Evolutionary conservation across 768 basidiomycete species (phyloP).

Genomic region (Trametes cingulata): DNA sequence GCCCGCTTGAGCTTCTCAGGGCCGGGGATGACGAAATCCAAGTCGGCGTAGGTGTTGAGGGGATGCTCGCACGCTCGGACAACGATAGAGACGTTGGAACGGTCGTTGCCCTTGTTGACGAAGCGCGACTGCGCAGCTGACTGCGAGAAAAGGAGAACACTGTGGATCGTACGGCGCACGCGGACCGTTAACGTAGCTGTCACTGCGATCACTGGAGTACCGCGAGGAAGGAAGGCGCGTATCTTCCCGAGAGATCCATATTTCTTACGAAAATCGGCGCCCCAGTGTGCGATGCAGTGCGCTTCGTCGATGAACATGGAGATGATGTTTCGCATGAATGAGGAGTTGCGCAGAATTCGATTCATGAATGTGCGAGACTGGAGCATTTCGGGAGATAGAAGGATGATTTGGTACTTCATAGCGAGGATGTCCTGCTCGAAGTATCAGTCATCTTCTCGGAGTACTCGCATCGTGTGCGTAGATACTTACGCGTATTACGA

Average conservation of each 20-base stretch:
- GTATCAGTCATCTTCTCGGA: no score
- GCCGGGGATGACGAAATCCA: constrained; percentile 30
- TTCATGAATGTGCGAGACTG: constrained; percentile 29
- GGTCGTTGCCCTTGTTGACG: constrained; percentile 27
- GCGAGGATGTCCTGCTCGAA: constrained; percentile 17
- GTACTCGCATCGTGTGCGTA: neutral
- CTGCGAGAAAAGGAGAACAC: constrained; percentile 20
- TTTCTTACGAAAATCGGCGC: constrained; percentile 31
- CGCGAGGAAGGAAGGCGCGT: constrained; percentile 27
- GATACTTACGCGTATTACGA: constrained; percentile 30
- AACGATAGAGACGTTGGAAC: constrained; percentile 30
- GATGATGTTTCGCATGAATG: constrained; percentile 23
- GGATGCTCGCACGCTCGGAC: constrained; percentile 28
- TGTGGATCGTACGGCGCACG: constrained; percentile 20
- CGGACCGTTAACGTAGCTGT: constrained; percentile 25
- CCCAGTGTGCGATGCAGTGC: constrained; percentile 36
- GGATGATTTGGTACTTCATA: constrained; percentile 28
- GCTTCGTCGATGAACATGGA: constrained; percentile 34
- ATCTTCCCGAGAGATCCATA: constrained; percentile 27
- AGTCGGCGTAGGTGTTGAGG: constrained; percentile 24
- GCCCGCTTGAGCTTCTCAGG: no score
- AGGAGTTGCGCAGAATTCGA: constrained; percentile 24
- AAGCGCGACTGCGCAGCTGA: neutral
- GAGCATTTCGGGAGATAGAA: constrained; percentile 34
- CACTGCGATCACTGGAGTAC: constrained; percentile 24